These are phyloP conservation scores for Aureoboletus auriporus DNA, from an alignment of 768 basidiomycete species.

Conservation along the genomic window DNA sequence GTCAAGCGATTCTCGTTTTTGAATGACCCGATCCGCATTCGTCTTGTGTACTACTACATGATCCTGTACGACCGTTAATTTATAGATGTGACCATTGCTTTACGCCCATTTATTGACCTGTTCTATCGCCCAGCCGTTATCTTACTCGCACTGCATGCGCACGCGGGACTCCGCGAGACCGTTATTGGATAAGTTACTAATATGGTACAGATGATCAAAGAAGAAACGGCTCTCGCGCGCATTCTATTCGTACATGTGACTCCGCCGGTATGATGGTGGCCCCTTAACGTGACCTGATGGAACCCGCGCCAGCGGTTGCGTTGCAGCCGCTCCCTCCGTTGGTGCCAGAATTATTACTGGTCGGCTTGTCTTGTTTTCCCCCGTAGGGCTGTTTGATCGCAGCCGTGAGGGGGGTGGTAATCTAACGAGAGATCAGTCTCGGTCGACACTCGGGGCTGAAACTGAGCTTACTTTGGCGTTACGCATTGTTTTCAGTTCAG, in stretches of 20 bases:
- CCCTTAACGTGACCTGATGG: not conserved
- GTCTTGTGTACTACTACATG: not conserved
- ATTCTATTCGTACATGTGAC: not conserved
- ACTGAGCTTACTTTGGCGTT: slow-evolving; percentile 4
- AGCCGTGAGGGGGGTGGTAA: not conserved
- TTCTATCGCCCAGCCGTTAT: not conserved
- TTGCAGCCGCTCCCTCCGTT: not conserved
- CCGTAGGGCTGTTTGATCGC: slow-evolving; percentile 15
- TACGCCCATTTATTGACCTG: not conserved
- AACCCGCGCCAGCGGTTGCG: not conserved
- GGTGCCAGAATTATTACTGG: not conserved
- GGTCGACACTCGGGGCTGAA: not conserved
- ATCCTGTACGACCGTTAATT: not conserved
- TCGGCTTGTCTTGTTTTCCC: not conserved
- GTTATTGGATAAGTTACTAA: too few relatives aligned
- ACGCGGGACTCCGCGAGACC: too few relatives aligned
- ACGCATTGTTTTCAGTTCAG: slow-evolving; percentile 5
- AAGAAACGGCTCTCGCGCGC: not conserved
- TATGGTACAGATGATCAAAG: too few relatives aligned
- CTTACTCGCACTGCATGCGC: not conserved
- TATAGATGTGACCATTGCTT: not conserved
- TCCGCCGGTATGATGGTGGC: not conserved
- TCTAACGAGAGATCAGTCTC: slow-evolving; percentile 8
- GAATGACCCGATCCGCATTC: not conserved
- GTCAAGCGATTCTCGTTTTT: too few relatives aligned